Conservation (phyloP, 176 grass and related monocot species). For the Raddia guianensis region DNA sequence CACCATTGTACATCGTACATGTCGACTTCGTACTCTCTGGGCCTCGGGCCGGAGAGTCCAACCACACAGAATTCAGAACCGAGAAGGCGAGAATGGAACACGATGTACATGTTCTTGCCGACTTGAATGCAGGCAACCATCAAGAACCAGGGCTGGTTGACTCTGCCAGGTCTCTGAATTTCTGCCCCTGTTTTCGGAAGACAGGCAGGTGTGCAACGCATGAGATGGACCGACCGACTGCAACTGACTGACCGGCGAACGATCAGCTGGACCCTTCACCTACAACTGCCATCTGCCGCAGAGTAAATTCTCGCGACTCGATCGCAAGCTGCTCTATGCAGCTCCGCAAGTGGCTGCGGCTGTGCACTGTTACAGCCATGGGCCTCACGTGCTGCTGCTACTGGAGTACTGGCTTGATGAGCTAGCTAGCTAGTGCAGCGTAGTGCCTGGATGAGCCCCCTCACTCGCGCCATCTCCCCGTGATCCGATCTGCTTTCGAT, state of each 20-base stretch:
- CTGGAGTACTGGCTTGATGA: too few relatives aligned
- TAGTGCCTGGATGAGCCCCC: not conserved
- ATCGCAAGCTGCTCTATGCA: not conserved
- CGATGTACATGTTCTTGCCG: not conserved
- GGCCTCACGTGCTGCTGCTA: not conserved
- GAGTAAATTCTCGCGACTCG: not conserved
- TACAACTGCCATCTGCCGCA: not conserved
- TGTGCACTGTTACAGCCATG: not conserved
- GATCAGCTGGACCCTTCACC: not conserved
- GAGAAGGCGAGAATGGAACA: not conserved
- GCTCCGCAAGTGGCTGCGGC: too few relatives aligned
- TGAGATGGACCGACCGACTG: not conserved
- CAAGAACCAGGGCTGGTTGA: not conserved
- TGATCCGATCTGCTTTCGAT: constrained; percentile 2
- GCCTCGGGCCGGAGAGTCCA: too few relatives aligned
- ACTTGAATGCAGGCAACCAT: not conserved
- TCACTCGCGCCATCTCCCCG: not conserved
- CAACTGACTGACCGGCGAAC: not conserved
- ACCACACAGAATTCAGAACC: not conserved
- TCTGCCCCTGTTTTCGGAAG: not conserved
- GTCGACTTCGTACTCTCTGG: too few relatives aligned
- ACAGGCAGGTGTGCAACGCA: not conserved
- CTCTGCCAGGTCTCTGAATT: not conserved
- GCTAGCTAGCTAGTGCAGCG: too few relatives aligned
- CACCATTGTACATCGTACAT: too few relatives aligned